Evolutionary conservation across 805 yeast species (phyloP).

Genomic region (Spencermartinsiella europaea): DNA sequence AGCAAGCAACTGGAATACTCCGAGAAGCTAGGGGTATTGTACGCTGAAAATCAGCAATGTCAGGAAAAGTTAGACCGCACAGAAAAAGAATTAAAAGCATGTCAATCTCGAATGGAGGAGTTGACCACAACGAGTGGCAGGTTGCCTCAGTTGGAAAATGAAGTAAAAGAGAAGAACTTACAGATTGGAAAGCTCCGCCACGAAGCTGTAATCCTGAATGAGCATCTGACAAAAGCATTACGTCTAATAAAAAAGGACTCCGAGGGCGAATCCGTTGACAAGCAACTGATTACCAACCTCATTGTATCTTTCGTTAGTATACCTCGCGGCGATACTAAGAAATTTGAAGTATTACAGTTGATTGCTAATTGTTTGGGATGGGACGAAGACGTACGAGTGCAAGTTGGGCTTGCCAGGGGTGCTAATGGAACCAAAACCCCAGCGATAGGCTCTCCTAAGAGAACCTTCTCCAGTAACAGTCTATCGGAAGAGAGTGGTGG

Average conservation of each 20-base stretch:
- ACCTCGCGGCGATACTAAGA: constrained; percentile 91
- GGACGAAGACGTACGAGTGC: constrained; percentile 56
- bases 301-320: constrained; percentile 77
- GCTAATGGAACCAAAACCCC: constrained; percentile 5
- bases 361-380: constrained; percentile 80
- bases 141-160: constrained; percentile 43
- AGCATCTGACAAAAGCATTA: constrained; percentile 90
- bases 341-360: constrained; percentile 84
- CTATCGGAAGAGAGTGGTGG: constrained; percentile 9
- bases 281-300: constrained; percentile 81
- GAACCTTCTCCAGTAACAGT: constrained; percentile 13
- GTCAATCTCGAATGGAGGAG: constrained; percentile 28
- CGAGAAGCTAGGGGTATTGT: constrained; percentile 8
- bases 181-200: constrained; percentile 88
- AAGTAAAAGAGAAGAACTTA: constrained; percentile 63
- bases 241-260: constrained; percentile 75
- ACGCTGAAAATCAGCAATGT: constrained; percentile 12
- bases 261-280: constrained; percentile 73
- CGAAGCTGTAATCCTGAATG: constrained; percentile 89
- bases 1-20: constrained; percentile 6
- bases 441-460: constrained; percentile 12
- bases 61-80: constrained; percentile 17
- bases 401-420: constrained; percentile 29
- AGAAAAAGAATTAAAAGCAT: constrained; percentile 17
- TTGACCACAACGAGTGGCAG: constrained; percentile 31